These are phyloP conservation scores for Melampsora larici-populina DNA, from an alignment of 1,284 basidiomycete genomes.

Conservation along the genomic window DNA sequence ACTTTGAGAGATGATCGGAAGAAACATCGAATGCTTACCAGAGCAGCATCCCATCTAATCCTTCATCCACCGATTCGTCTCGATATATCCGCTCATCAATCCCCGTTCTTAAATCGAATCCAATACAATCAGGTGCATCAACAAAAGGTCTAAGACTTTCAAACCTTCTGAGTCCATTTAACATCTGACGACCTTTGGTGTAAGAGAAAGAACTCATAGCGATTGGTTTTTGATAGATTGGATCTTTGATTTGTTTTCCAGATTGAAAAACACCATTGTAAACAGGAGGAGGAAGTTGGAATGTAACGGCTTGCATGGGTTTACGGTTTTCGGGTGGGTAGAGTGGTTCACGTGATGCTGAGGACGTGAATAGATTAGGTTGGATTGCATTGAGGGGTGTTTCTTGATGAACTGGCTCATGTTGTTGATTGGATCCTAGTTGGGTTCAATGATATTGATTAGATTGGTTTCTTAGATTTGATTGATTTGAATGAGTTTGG, in stretches of 20 bases:
- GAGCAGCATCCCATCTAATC: constrained; percentile 24
- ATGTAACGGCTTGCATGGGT: background rate
- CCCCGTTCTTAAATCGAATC: constrained; percentile 15
- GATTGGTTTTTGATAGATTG: constrained; percentile 23
- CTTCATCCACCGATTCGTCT: constrained; percentile 34
- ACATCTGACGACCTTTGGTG: constrained; percentile 7
- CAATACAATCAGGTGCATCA: background rate
- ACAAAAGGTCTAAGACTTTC: constrained; percentile 3
- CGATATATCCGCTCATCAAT: background rate
- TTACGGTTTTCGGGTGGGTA: background rate
- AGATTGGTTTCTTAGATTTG: background rate
- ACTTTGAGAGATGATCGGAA: background rate
- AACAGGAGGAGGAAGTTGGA: background rate
- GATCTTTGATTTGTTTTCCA: background rate
- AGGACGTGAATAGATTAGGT: background rate
- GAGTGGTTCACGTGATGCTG: background rate
- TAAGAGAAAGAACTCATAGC: constrained; percentile 31
- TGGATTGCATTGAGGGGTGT: background rate
- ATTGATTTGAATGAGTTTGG: too few species aligned
- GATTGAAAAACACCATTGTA: background rate
- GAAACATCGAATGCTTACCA: constrained; percentile 2
- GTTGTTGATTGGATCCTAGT: background rate
- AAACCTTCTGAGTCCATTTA: background rate
- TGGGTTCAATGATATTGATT: background rate
- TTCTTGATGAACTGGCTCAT: background rate